These are phyloP conservation scores for Helotiales sp. DNA, from an alignment of 2,329 filamentous ascomycete species.

Conservation along the genomic window DNA sequence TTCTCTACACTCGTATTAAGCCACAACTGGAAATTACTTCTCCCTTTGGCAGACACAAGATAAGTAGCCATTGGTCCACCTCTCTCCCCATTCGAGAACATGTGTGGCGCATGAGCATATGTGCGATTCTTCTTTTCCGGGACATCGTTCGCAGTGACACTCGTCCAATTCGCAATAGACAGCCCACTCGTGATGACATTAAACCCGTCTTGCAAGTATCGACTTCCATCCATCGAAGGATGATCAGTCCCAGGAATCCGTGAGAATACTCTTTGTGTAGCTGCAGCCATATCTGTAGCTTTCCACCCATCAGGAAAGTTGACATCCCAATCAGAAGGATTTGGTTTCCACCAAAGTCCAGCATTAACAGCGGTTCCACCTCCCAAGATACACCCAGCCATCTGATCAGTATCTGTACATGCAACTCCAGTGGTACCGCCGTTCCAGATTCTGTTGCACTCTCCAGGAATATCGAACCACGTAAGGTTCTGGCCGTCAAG, in stretches of 20 bases:
- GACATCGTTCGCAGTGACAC: conserved; percentile 56
- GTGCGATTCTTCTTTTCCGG: conserved; percentile 65
- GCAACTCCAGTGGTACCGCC: conserved; percentile 46
- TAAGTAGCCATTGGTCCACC: conserved; percentile 72
- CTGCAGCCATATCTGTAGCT: conserved; percentile 57
- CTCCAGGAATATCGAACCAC: conserved; percentile 69
- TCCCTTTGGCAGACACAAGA: conserved; percentile 58
- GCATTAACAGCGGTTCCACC: conserved; percentile 59
- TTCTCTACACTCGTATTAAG: conserved; percentile 65
- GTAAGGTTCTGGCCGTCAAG: conserved; percentile 59
- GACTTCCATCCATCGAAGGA: conserved; percentile 65
- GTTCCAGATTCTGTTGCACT: conserved; percentile 64
- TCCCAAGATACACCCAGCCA: conserved; percentile 71
- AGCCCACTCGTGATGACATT: conserved; percentile 62
- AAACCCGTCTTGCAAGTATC: conserved; percentile 67
- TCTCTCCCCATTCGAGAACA: conserved; percentile 66
- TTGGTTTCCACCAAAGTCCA: conserved; percentile 68
- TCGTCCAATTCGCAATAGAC: conserved; percentile 59
- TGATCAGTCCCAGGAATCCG: conserved; percentile 69
- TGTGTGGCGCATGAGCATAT: conserved; percentile 64
- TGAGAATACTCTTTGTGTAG: conserved; percentile 62
- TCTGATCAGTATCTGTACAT: conserved; percentile 70
- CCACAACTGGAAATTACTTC: conserved; percentile 67
- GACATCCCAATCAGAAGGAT: conserved; percentile 66
- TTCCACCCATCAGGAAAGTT: conserved; percentile 75